Evolutionary conservation across 495 filamentous ascomycete species (phyloP), one percentile per base, ranked within the genome.

Genomic region (Aspergillus affinis): DNA sequence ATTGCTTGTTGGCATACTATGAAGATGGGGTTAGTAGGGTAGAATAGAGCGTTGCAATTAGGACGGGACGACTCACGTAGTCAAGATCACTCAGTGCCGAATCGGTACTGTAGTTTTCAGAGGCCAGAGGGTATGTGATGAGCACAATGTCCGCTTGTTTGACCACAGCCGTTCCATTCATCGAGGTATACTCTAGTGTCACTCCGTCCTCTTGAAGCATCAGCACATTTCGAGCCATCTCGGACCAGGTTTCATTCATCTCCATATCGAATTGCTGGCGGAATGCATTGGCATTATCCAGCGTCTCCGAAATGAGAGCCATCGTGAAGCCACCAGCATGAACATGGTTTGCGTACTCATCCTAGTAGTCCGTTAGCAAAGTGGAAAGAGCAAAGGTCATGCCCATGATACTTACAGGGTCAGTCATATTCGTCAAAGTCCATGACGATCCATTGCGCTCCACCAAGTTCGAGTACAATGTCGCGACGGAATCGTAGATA

Each of bases 301-400:
- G 80, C 17, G 81, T 88, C 65, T 78, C 75, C 36, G 75, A 84
- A 57, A 90, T 84, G 9, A 89, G 73, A 0, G 87, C 82, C 76
- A 89, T 89, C 1, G 89, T 92, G 66, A 84, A 92, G 23, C 86
- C 89, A 48, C 87, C 86, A 21, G 90, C 89, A 64, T 88, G 81
- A 19, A 89, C 70, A 30, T 84, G 76, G 64, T 92, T 92, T 6
- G 88, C 88, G 64, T 89, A 90, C 70, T 90, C 88, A 65, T 90
- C 88, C 74, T 84, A 48, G 21, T 1, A 20, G 29, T 44, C 4
- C 1, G 53, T 61, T 36, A 67, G 58, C 23, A 26, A 30, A 15
- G 19, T 15, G 3, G 2, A 48, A 20, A 0, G 2, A 48, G 9
- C 2, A 54, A 21, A 17, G 2, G 13, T n/a, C 5, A 36, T n/a